phyloP scores from a whole-genome alignment of 1,284 basidiomycete genomes.

The Gymnopus androsaceus region DNA sequence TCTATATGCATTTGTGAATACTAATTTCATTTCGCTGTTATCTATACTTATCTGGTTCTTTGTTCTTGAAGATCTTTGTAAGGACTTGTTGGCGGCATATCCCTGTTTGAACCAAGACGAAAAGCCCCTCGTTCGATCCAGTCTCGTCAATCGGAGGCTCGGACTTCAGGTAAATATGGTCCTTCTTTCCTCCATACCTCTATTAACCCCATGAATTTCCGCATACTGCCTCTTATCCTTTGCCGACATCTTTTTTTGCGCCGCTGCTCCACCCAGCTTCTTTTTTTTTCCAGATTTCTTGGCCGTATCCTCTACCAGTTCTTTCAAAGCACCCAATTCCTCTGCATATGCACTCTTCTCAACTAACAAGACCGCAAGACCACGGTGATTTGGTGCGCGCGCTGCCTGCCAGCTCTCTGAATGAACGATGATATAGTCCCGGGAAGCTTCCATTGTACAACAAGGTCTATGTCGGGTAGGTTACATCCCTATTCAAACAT shows the following conservation, averaged over 20 bases:
- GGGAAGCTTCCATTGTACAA: conserved; percentile 37
- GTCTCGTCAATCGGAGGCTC: background rate
- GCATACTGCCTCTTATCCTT: background rate
- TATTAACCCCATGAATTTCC: background rate
- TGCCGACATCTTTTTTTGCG: background rate
- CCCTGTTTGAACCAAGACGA: conserved; percentile 3
- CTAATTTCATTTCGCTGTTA: background rate
- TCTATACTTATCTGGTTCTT: background rate
- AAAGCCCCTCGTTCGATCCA: background rate
- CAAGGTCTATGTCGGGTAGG: conserved; percentile 34
- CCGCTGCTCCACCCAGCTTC: background rate
- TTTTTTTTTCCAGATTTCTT: background rate
- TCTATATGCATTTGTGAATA: background rate
- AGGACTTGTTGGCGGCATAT: background rate
- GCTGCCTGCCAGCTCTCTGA: conserved; percentile 32
- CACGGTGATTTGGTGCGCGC: conserved; percentile 17
- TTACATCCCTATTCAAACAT: conserved; percentile 33
- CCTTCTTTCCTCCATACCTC: background rate
- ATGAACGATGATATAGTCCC: conserved; percentile 29
- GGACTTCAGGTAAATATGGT: background rate
- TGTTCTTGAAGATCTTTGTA: background rate
- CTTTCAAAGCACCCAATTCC: too few species aligned
- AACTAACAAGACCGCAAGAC: conserved; percentile 31
- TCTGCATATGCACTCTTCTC: conserved; percentile 27
- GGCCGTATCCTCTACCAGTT: too few species aligned